Evolutionary conservation across 345 rosid species (phyloP).

Genomic region (Melaleuca alternifolia): DNA sequence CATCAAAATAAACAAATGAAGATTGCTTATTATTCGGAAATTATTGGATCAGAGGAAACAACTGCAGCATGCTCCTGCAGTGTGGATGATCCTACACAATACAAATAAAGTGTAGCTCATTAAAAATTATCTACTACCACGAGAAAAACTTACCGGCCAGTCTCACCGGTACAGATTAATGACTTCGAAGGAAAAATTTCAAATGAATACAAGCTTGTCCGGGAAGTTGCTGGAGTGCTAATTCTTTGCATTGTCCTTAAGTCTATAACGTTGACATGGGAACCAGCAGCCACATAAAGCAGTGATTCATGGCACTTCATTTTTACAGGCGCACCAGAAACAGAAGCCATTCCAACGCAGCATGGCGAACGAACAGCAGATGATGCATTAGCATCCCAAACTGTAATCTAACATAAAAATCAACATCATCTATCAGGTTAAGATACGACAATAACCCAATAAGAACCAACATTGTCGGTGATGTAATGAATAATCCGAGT

Average conservation of each 20-base stretch:
- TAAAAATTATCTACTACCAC: neutral
- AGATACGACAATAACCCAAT: neutral
- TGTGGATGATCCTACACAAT: neutral
- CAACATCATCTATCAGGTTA: neutral
- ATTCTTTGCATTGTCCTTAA: constrained; percentile 62
- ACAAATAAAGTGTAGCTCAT: neutral
- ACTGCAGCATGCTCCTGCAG: neutral
- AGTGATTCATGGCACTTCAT: constrained; percentile 51
- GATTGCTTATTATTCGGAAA: neutral
- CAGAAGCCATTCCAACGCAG: constrained; percentile 57
- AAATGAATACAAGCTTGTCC: constrained; percentile 30
- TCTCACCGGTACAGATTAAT: constrained; percentile 46
- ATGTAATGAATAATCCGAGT: too few species aligned
- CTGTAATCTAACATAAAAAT: constrained; percentile 31
- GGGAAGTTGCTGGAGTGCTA: constrained; percentile 15
- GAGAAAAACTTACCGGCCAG: constrained; percentile 33
- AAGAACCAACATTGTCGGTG: neutral
- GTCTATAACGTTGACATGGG: constrained; percentile 40
- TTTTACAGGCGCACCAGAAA: constrained; percentile 33
- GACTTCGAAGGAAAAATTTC: constrained; percentile 36
- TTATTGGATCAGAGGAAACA: neutral
- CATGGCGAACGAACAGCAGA: constrained; percentile 46
- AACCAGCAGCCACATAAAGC: constrained; percentile 60
- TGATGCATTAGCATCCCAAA: constrained; percentile 53
- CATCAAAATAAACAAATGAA: neutral